Base-by-base conservation (phyloP, 2,329 filamentous ascomycete genomes). In the Thelonectria discophora region DNA sequence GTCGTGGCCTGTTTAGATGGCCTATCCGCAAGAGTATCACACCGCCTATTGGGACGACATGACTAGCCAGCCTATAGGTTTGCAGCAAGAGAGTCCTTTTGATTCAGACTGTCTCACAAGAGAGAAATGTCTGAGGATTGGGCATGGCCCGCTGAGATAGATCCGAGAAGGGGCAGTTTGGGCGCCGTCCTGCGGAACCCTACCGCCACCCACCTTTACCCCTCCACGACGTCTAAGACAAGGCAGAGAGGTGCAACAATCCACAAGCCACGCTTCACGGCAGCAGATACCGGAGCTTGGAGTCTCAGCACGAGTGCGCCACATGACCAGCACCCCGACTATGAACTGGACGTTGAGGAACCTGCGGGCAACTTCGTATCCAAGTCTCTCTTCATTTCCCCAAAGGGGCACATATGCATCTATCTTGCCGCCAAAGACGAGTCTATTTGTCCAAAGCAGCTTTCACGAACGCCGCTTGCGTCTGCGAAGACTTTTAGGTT, bases 211-310 rank as follows among this genome's bases (percentile, higher is more conserved):
- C 34, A 55, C 30, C 18, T 24, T 18, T 18, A 7, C 37, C 37
- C 45, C 20, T 60, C 45, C 21, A 60, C 37, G 15, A 37, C 18
- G 15, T 37, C 30, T 45, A 20, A 60, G 57, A 60, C 57, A 60
- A 39, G 37, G 37, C 51, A 45, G 24, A 39, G 45, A 49, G 34
- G 48, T 48, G 34, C 34, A 32, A 49, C 46, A 51, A 46, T 13
- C 30, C 52, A 51, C 46, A 60, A 46, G 58, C 51, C 58, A 55
- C 58, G 45, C 57, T 55, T 39, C 27, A 17, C 51, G 51, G 51
- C 45, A 55, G 27, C 32, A 47, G 37, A 17, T 49, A 47, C 45
- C 32, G 39, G 57, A 55, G 45, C 42, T 55, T 34, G 39, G 49
- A 50, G 37, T 21, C 27, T 24, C 34, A 21, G 42, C 45, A 18